These are phyloP conservation scores for Poa pratensis DNA, from an alignment of 176 grass and related monocot genomes.

Conservation along the genomic window DNA sequence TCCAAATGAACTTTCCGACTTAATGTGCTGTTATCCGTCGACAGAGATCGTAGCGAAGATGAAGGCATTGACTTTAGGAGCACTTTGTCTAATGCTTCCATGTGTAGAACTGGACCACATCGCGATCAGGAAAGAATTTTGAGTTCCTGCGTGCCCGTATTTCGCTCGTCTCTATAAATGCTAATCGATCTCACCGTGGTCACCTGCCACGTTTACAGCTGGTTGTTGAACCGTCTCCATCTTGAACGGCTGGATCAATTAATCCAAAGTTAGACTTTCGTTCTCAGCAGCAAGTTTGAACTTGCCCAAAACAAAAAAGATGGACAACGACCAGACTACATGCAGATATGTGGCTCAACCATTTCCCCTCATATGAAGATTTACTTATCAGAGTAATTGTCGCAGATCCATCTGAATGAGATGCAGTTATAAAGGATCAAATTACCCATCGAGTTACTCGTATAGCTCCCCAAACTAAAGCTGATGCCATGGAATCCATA, in stretches of 20 bases:
- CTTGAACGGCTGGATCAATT: conserved; percentile 19
- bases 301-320: background rate
- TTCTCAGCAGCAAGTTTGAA: conserved; percentile 31
- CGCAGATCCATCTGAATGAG: background rate
- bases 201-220: background rate
- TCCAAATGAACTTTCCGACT: too few species aligned
- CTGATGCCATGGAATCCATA: background rate
- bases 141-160: too few species aligned
- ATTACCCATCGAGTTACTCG: background rate
- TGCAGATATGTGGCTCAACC: background rate
- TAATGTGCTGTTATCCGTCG: too few species aligned
- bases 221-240: conserved; percentile 23
- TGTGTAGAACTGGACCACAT: too few species aligned
- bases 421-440: background rate
- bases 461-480: background rate
- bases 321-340: background rate
- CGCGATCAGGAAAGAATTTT: too few species aligned
- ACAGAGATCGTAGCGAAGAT: too few species aligned
- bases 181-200: background rate
- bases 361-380: background rate
- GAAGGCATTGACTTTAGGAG: too few species aligned
- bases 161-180: too few species aligned
- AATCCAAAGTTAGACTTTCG: too few species aligned
- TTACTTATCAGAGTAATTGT: background rate
- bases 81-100: too few species aligned